Percentiles rank a stretch among this genome's conserved stretches.
Conservation (phyloP, 225 moss, liverwort and hornwort species). For the Straminergon stramineum region DNA sequence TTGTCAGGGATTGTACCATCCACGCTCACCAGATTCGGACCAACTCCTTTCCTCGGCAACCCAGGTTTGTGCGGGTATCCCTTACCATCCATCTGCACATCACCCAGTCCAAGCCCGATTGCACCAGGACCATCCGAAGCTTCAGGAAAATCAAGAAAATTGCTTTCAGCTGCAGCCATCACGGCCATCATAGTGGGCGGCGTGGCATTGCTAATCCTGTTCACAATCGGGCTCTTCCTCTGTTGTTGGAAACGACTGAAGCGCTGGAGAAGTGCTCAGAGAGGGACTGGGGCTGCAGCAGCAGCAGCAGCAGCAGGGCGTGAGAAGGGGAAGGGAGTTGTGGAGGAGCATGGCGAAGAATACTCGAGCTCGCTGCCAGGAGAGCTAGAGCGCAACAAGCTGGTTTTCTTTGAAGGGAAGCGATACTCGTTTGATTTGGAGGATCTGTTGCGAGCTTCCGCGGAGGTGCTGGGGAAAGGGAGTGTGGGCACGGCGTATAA, state of each 20-base stretch:
- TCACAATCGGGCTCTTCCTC: conserved; percentile 22
- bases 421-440: conserved; percentile 56
- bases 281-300: background rate
- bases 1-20: conserved; percentile 57
- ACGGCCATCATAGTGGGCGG: conserved; percentile 69
- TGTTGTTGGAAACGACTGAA: conserved; percentile 41
- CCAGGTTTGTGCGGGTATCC: conserved; percentile 54
- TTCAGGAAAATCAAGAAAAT: background rate
- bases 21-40: conserved; percentile 29
- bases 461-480: conserved; percentile 87
- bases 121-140: background rate
- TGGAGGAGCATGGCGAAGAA: conserved; percentile 59
- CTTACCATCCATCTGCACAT: conserved; percentile 15
- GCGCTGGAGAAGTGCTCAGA: background rate
- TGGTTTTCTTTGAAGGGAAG: conserved; percentile 46
- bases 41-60: conserved; percentile 43
- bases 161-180: conserved; percentile 48
- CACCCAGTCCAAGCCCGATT: conserved; percentile 4
- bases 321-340: conserved; percentile 32
- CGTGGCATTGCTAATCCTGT: conserved; percentile 30
- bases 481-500: conserved; percentile 87
- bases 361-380: conserved; percentile 54
- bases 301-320: background rate
- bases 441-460: conserved; percentile 71
- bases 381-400: conserved; percentile 43